A percentile compares a stretch with the other conserved stretches of the same genome.
Evolutionary conservation across 148 eudicot genomes (phyloP).

Genomic region (Spergularia marina): DNA sequence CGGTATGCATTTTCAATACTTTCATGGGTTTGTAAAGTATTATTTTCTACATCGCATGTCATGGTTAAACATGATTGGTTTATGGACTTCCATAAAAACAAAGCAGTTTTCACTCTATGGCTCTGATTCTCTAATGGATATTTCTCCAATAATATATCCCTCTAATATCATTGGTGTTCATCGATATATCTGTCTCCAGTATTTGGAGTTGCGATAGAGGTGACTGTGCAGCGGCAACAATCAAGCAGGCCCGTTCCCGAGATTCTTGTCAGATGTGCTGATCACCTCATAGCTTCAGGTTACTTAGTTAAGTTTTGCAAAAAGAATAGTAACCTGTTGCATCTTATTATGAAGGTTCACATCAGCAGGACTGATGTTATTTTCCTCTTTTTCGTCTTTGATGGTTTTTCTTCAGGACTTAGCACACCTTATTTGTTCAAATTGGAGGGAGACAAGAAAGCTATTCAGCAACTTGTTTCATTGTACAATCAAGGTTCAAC

Average conservation of each 20-base stretch:
- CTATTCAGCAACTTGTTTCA: conserved; percentile 74
- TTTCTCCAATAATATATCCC: neutral
- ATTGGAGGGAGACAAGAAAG: conserved; percentile 75
- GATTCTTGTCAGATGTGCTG: conserved; percentile 80
- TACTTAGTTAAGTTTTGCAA: conserved; percentile 3
- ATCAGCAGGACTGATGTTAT: neutral
- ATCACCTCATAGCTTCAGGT: conserved; percentile 91
- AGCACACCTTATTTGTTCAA: conserved; percentile 74
- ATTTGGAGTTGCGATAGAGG: conserved; percentile 83
- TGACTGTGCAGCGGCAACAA: conserved; percentile 75
- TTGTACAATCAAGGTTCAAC: conserved; percentile 76
- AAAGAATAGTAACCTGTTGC: neutral
- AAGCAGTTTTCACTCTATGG: neutral
- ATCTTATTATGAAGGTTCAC: neutral
- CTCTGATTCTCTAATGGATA: neutral
- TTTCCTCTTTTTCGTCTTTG: conserved; percentile 3
- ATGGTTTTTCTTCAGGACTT: conserved; percentile 45
- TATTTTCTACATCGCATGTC: no score
- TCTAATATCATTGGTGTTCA: neutral
- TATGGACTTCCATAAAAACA: neutral
- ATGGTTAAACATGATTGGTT: neutral
- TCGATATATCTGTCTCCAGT: conserved; percentile 40
- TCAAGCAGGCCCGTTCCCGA: conserved; percentile 67
- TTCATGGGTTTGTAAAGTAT: neutral
- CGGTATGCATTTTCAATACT: conserved; percentile 42